Evolutionary conservation across 2,329 filamentous ascomycete genomes (phyloP).

Genomic region (Camptophora hylomeconis): DNA sequence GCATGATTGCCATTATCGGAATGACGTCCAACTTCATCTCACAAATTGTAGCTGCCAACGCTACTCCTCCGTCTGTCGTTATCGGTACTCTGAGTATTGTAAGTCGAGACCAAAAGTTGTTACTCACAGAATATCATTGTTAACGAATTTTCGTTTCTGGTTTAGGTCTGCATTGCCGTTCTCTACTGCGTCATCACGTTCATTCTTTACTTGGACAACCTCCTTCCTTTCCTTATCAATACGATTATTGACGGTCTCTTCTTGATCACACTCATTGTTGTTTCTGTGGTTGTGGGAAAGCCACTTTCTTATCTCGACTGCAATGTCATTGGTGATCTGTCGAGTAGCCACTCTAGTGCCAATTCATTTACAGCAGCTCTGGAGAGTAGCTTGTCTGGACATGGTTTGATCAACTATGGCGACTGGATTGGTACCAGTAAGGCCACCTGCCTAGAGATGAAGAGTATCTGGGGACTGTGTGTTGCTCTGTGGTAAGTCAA

Average conservation of each 20-base stretch:
- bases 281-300: slow-evolving; percentile 64
- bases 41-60: slow-evolving; percentile 54
- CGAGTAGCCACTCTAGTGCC: slow-evolving; percentile 34
- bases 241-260: slow-evolving; percentile 54
- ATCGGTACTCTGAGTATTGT: slow-evolving; percentile 71
- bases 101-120: slow-evolving; percentile 33
- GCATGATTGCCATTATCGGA: slow-evolving; percentile 65
- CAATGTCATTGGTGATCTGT: slow-evolving; percentile 37
- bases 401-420: slow-evolving; percentile 36
- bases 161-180: slow-evolving; percentile 60
- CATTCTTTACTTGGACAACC: slow-evolving; percentile 66
- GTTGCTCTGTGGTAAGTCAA: slow-evolving; percentile 56
- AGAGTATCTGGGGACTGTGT: slow-evolving; percentile 74
- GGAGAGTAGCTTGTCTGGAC: slow-evolving; percentile 37
- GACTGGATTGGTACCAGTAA: slow-evolving; percentile 48
- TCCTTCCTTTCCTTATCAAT: slow-evolving; percentile 61
- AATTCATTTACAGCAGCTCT: slow-evolving; percentile 43
- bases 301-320: slow-evolving; percentile 71
- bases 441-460: slow-evolving; percentile 67
- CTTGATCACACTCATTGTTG: slow-evolving; percentile 64
- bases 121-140: background rate
- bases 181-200: slow-evolving; percentile 70
- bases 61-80: slow-evolving; percentile 56
- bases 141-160: slow-evolving; percentile 1
- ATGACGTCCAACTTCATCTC: slow-evolving; percentile 72